Base-by-base conservation (phyloP, 306 rosid species). In the Morella rubra region DNA sequence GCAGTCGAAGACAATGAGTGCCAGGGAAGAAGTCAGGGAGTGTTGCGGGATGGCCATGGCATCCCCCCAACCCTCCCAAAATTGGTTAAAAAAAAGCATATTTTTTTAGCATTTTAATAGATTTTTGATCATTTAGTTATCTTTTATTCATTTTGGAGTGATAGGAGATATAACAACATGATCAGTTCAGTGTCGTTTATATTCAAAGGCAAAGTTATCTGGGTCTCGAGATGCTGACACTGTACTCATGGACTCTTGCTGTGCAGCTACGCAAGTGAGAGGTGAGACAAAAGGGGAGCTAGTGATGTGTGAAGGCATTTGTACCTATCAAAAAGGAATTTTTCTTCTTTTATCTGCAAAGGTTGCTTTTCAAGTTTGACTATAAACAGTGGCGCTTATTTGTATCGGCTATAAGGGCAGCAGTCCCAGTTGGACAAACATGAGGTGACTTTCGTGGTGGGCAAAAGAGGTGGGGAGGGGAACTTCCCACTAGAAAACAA, bases 281-380 rank as follows among this genome's bases (percentile, higher is more conserved):
- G 64, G 64, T 20, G 64, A 9, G 59, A 16, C 22, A 24, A 24
- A 59, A 59, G 6, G 40, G 5, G 14, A 22, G 65, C 3, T 20
- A 56, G 62, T 19, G 55, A 51, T 51, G 7, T 10, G 32, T 7
- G 11, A 59, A 59, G 27, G 16, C 8, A 20, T 59, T 4, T 58
- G 40, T 58, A 20, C 37, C 10, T 58, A 58, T 58, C 41, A 58
- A 10, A 22, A 58, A 40, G 6, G 40, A 20, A 20, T 22, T 20
- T 24, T 20, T 47, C 51, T 47, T 47, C 51, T 20, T 58, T 13
- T 20, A 14, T 3, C 22, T 6, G 37, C 37, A 32, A 32, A 32
- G 64, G 22, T 58, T 58, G 40, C 41, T 58, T 58, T 58, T 24
- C 41, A 58, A 58, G 40, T 58, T 47, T 59, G 65, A 59, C 65